Evolutionary conservation across 2,329 filamentous ascomycete species (phyloP), one percentile per base, ranked within the genome.

Genomic region (Calcarisporium arbuscula): DNA sequence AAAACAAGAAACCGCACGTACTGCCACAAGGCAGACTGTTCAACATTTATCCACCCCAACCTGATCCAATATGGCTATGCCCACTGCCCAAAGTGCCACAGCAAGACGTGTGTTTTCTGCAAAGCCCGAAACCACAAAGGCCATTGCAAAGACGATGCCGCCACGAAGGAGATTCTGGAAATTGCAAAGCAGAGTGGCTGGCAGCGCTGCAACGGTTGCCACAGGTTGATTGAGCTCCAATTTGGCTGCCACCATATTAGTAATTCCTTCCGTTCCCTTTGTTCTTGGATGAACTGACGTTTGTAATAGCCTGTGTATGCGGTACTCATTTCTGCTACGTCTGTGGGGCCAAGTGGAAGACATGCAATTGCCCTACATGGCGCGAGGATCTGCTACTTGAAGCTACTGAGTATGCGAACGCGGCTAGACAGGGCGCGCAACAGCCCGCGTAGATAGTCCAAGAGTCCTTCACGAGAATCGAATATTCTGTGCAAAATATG

Each of bases 171-270:
- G 22, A 36, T 73, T 1, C 43, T 74, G 1, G 35, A 48, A 0
- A 30, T 67, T 1, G 72, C 69, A 0, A 36, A 42, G 0, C 39
- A 57, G 4, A 51, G 69, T 5, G 59, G 62, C 1, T 80, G 74
- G 74, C 65, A 72, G 47, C 55, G 64, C 3, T 80, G 75, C 38
- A 49, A 47, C 5, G 36, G 41, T 0, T 80, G 75, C 42, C 44
- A 41, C 3, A 39, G 56, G 1, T 21, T 79, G 10, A 60, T 80
- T 0, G 71, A 77, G 50, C 51, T 74, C 0, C 19, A 47, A 0
- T n/a, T 22, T 1, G 74, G 75, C 2, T 79, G 75, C 39, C 59
- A 70, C 32, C 74, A 79, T 33, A 78, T 79, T 4, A 72, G 74
- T 78, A 43, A 48, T 68, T 66, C 23, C 10, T 21, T 31, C 11